Evolutionary conservation across 2,329 filamentous ascomycete species (phyloP).

Genomic region (Fusarium multiceps): DNA sequence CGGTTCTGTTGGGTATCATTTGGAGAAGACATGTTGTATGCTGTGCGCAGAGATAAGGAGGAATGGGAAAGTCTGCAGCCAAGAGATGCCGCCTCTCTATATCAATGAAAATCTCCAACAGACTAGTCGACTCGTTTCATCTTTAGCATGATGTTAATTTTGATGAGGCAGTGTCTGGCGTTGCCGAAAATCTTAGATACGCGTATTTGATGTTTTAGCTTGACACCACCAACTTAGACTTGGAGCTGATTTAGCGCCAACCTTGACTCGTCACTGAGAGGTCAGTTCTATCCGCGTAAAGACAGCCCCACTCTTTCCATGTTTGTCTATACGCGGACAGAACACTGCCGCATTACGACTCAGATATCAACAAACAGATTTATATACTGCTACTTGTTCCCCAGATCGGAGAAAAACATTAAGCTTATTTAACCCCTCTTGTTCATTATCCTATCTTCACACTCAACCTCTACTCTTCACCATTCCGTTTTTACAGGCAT

Average conservation of each 20-base stretch:
- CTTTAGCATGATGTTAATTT: neutral
- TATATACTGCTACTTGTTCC: neutral
- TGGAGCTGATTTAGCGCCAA: neutral
- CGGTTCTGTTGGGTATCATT: neutral
- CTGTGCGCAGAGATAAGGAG: neutral
- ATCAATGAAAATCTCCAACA: neutral
- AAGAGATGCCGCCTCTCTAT: neutral
- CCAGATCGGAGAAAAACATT: neutral
- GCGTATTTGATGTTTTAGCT: neutral
- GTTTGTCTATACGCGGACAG: neutral
- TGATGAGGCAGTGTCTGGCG: neutral
- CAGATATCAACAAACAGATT: neutral
- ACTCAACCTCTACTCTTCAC: too few species aligned
- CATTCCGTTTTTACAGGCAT: accelerated
- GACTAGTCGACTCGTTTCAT: neutral
- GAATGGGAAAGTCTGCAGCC: accelerated
- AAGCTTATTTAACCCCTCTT: neutral
- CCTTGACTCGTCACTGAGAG: neutral
- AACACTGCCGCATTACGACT: neutral
- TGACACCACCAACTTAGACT: neutral
- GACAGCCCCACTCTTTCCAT: neutral
- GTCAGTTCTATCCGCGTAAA: neutral
- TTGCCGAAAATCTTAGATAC: neutral
- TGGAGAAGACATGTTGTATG: neutral
- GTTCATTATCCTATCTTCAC: neutral